These are phyloP conservation scores for Pseudocercospora eumusae DNA, from an alignment of 2,329 filamentous ascomycete genomes.

Conservation along the genomic window DNA sequence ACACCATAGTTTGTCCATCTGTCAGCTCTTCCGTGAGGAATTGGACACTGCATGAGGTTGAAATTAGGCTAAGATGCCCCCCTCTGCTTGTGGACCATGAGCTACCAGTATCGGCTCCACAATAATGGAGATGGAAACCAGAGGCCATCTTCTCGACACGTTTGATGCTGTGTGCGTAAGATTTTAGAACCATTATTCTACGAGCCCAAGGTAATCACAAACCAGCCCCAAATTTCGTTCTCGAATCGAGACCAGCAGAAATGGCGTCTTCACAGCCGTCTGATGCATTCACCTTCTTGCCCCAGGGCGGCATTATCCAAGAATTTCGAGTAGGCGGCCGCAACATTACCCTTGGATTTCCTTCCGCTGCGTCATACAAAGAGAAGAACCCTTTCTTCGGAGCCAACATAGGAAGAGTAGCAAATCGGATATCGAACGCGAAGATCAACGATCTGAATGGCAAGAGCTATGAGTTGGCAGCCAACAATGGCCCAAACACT, in stretches of 20 bases:
- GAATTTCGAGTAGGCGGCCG: constrained; percentile 72
- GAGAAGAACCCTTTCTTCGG: constrained; percentile 83
- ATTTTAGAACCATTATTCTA: neutral
- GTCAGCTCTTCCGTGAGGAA: neutral
- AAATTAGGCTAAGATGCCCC: constrained; percentile 20
- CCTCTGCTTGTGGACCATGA: constrained; percentile 11
- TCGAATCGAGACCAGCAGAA: neutral
- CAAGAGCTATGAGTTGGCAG: constrained; percentile 66
- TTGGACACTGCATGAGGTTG: constrained; percentile 4
- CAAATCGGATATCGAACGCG: constrained; percentile 77
- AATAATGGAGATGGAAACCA: constrained; percentile 1
- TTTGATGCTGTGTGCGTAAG: neutral
- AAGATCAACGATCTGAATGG: constrained; percentile 72
- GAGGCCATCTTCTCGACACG: constrained; percentile 6
- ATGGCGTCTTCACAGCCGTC: constrained; percentile 31
- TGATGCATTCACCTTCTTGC: constrained; percentile 64
- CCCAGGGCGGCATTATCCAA: constrained; percentile 77
- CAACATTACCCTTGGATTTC: constrained; percentile 89
- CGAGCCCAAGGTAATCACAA: constrained; percentile 1
- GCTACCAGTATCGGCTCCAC: constrained; percentile 18
- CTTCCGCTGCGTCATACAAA: constrained; percentile 71
- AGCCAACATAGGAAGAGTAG: constrained; percentile 81
- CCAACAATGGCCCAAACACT: constrained; percentile 77
- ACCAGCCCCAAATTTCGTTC: neutral
- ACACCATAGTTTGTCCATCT: neutral